Evolutionary conservation across 192 early-diverging fungal genomes (phyloP).

Genomic region (Radiomyces spectabilis): DNA sequence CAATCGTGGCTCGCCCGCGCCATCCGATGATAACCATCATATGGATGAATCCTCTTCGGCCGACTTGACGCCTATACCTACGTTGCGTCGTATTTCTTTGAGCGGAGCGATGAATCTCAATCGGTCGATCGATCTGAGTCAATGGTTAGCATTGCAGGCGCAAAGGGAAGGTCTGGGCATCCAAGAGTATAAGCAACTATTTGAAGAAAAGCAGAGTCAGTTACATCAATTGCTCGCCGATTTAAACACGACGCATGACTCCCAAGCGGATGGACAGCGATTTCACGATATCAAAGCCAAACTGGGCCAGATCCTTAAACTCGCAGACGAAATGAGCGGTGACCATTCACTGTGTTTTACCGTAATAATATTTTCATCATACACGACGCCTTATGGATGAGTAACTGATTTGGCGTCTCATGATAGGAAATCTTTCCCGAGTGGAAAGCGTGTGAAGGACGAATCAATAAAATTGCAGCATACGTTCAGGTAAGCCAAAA

Average conservation of each 20-base stretch:
- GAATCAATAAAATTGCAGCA: slow-evolving; percentile 12
- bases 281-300: slow-evolving; percentile 6
- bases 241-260: slow-evolving; percentile 1
- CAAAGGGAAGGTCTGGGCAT: not conserved
- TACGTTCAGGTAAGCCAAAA: slow-evolving; percentile 19
- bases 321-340: slow-evolving; percentile 16
- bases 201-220: slow-evolving; percentile 8
- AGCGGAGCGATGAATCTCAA: slow-evolving; percentile 1
- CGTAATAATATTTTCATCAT: too few relatives aligned
- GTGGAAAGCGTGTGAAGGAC: slow-evolving; percentile 18
- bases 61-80: slow-evolving; percentile 5
- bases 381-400: too few relatives aligned
- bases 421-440: slow-evolving; percentile 26
- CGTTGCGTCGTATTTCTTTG: slow-evolving; percentile 15
- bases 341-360: slow-evolving; percentile 11
- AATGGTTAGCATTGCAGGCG: slow-evolving; percentile 14
- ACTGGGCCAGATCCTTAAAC: slow-evolving; percentile 3
- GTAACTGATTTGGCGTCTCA: too few relatives aligned
- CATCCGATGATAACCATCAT: too few relatives aligned
- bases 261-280: not conserved
- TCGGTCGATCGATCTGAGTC: not conserved
- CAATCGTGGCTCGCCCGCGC: not conserved
- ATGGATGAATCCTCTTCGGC: too few relatives aligned
- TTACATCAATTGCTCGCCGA: slow-evolving; percentile 1
- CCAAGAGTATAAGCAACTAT: not conserved